Evolutionary conservation across 176 grass and related monocot species (phyloP).

Genomic region (Zoysia japonica): DNA sequence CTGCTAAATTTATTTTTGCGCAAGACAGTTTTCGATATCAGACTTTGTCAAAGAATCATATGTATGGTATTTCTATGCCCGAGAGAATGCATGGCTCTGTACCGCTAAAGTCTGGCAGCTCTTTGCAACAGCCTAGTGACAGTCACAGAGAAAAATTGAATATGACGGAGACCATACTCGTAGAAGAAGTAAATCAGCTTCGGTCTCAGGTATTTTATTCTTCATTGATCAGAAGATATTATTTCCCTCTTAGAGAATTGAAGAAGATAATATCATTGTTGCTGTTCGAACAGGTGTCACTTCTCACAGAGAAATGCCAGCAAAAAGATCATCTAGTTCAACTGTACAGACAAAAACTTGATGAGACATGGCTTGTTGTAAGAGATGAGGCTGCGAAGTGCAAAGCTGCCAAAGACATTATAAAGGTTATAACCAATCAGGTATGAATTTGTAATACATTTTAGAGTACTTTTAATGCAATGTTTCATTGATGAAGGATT

Average conservation of each 20-base stretch:
- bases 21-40: conserved; percentile 44
- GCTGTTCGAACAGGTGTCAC: conserved; percentile 50
- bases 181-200: conserved; percentile 66
- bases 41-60: conserved; percentile 27
- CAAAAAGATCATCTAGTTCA: conserved; percentile 61
- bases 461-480: conserved; percentile 1
- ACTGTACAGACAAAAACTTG: conserved; percentile 74
- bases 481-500: conserved; percentile 3
- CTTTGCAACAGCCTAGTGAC: conserved; percentile 37
- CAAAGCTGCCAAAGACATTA: conserved; percentile 75
- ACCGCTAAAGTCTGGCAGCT: conserved; percentile 19
- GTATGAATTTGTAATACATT: conserved; percentile 41
- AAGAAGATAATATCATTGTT: conserved; percentile 12
- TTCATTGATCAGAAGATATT: neutral
- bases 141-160: conserved; percentile 46
- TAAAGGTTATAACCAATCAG: conserved; percentile 79
- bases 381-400: conserved; percentile 90
- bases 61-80: conserved; percentile 34
- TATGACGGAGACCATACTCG: conserved; percentile 59
- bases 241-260: neutral
- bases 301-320: conserved; percentile 65
- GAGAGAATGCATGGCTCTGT: conserved; percentile 43
- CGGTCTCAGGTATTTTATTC: conserved; percentile 60
- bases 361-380: conserved; percentile 77
- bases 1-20: conserved; percentile 46